Evolutionary conservation across 164 flowering plant genomes (phyloP), one percentile per base, ranked within the genome.

Genomic region (Warburgia ugandensis): DNA sequence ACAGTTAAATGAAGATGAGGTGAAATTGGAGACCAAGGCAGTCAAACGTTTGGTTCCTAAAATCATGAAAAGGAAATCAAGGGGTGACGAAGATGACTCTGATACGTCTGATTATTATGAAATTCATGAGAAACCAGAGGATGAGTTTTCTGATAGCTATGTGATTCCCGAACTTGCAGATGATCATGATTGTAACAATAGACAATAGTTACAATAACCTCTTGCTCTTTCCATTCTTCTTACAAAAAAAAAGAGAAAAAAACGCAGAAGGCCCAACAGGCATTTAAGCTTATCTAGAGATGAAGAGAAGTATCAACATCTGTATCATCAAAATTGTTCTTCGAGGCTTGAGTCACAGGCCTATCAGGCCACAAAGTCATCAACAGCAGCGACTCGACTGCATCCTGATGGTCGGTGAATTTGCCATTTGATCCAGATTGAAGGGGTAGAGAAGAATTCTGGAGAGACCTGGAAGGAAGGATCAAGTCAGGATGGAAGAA

Each of bases 301-400:
- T 74, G 89, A 62, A 78, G 82, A 61, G 88, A 77, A 29, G 88
- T 76, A 48, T 81, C 87, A 29, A 76, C 72, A 28, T 76, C 79
- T 33, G 76, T 45, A 42, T 65, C 76, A 30, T 75, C 65, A 17
- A 48, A 47, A 47, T 35, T 39, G 10, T 58, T 58, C 44, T 58
- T 55, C 33, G 60, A 36, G 10, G 43, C 12, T n/a, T 50, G 58
- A 52, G 47, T 30, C n/a, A 26, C 33, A 27, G 64, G 13, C 55
- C 50, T 65, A 22, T 65, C 58, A n/a, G 66, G 48, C 68, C 60
- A 45, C 42, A 60, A 20, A 26, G 50, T 61, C 48, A 32, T 61
- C 45, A 58, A 49, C 8, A 50, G 45, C 6, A 50, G 59, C n/a
- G n/a, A n/a, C n/a, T n/a, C n/a, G n/a, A n/a, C n/a, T n/a, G n/a